A percentile compares a stretch with the other conserved stretches of the same genome.
phyloP scores from a whole-genome alignment of 257 asterid genomes.

The Galeopsis tetrahit region DNA sequence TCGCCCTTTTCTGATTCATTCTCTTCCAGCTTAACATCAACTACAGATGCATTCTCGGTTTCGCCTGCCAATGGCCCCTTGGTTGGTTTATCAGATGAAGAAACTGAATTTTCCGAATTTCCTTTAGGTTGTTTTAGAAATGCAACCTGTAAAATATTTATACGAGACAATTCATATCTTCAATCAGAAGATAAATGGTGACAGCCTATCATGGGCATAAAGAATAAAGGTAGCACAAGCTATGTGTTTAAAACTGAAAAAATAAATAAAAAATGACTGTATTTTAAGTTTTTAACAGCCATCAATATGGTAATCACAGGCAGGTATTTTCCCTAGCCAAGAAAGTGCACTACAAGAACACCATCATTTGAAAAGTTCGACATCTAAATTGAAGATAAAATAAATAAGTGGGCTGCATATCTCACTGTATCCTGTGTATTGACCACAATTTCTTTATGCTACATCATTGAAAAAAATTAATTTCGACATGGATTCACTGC shows the following conservation, averaged over 20 bases:
- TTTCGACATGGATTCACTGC: not conserved
- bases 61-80: slow-evolving; percentile 60
- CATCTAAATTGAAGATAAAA: slow-evolving; percentile 11
- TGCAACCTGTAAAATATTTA: slow-evolving; percentile 62
- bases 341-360: slow-evolving; percentile 6
- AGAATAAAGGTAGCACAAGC: slow-evolving; percentile 9
- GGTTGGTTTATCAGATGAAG: slow-evolving; percentile 59
- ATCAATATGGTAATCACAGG: not conserved
- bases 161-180: slow-evolving; percentile 18
- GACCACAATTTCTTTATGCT: not conserved
- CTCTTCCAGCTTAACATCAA: slow-evolving; percentile 68
- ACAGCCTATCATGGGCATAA: not conserved
- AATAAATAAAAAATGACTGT: not conserved
- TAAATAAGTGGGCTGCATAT: not conserved
- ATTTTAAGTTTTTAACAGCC: not conserved
- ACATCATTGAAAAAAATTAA: not conserved
- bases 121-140: slow-evolving; percentile 69
- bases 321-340: slow-evolving; percentile 4
- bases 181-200: slow-evolving; percentile 25
- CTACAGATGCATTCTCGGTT: slow-evolving; percentile 58
- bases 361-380: not conserved
- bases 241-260: slow-evolving; percentile 5
- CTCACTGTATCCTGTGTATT: not conserved
- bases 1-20: slow-evolving; percentile 65
- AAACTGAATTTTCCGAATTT: slow-evolving; percentile 48